phyloP scores from a whole-genome alignment of 306 rosid species.

The Purshia tridentata region DNA sequence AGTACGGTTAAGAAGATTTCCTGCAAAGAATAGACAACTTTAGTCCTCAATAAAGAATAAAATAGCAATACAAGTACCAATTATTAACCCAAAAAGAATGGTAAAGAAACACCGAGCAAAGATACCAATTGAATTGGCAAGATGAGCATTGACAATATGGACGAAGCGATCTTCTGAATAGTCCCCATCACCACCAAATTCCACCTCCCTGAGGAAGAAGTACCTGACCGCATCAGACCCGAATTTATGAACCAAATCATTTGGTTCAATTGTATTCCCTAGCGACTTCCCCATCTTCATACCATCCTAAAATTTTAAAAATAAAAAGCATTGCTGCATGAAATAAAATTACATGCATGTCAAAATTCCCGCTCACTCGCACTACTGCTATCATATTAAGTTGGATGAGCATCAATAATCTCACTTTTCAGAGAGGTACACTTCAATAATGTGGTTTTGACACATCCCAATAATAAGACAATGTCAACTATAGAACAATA shows the following conservation, averaged over 20 bases:
- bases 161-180: slow-evolving; percentile 93
- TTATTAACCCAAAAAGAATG: slow-evolving; percentile 18
- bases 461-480: background rate
- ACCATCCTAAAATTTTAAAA: slow-evolving; percentile 88
- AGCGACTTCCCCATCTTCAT: slow-evolving; percentile 97
- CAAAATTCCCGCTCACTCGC: slow-evolving; percentile 23
- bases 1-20: slow-evolving; percentile 94
- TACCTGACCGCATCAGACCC: slow-evolving; percentile 93
- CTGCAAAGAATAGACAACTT: slow-evolving; percentile 42
- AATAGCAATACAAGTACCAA: background rate
- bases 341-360: slow-evolving; percentile 52
- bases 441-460: background rate
- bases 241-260: slow-evolving; percentile 73
- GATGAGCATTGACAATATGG: slow-evolving; percentile 89
- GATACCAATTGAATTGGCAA: slow-evolving; percentile 92
- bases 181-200: slow-evolving; percentile 92
- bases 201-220: slow-evolving; percentile 94
- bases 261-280: slow-evolving; percentile 97
- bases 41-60: slow-evolving; percentile 7
- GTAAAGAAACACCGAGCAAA: slow-evolving; percentile 10
- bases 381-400: slow-evolving; percentile 16
- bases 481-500: background rate
- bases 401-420: slow-evolving; percentile 7
- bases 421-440: background rate
- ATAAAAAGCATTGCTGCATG: slow-evolving; percentile 69